phyloP scores from a whole-genome alignment of 106 monocot genomes.

The Alisma plantagoaquatica region DNA sequence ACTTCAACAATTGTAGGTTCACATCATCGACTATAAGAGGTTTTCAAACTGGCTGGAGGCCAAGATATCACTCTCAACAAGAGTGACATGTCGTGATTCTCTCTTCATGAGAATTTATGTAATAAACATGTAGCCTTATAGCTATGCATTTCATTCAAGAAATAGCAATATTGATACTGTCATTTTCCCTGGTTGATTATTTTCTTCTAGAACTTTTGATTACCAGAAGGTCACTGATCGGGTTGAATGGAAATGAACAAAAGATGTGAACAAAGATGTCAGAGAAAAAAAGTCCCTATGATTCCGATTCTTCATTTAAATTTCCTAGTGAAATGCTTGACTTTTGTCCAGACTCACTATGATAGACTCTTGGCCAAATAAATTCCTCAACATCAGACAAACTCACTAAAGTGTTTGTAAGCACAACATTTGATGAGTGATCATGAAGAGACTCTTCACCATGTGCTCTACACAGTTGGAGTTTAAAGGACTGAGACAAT shows the following conservation, averaged over 20 bases:
- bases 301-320: constrained; percentile 35
- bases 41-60: background rate
- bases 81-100: too few species aligned
- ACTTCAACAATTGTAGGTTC: constrained; percentile 5
- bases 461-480: constrained; percentile 75
- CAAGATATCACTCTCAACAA: background rate
- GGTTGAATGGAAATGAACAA: constrained; percentile 50
- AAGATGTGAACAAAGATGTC: constrained; percentile 35
- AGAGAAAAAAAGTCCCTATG: constrained; percentile 37
- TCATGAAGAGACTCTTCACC: constrained; percentile 93
- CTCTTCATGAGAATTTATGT: too few species aligned
- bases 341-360: constrained; percentile 61
- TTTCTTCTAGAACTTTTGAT: constrained; percentile 43
- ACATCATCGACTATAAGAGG: background rate
- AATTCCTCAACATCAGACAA: constrained; percentile 93
- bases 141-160: too few species aligned
- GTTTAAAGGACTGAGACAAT: constrained; percentile 83
- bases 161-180: too few species aligned
- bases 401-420: constrained; percentile 88
- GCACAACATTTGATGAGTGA: constrained; percentile 92
- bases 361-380: constrained; percentile 88
- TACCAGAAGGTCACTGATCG: constrained; percentile 56
- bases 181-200: constrained; percentile 42
- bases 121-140: too few species aligned
- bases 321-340: constrained; percentile 31